Evolutionary conservation across 192 early-diverging fungal species (phyloP), one percentile per base, ranked within the genome.

Genomic region (Gryganskiella cystojenkinii): DNA sequence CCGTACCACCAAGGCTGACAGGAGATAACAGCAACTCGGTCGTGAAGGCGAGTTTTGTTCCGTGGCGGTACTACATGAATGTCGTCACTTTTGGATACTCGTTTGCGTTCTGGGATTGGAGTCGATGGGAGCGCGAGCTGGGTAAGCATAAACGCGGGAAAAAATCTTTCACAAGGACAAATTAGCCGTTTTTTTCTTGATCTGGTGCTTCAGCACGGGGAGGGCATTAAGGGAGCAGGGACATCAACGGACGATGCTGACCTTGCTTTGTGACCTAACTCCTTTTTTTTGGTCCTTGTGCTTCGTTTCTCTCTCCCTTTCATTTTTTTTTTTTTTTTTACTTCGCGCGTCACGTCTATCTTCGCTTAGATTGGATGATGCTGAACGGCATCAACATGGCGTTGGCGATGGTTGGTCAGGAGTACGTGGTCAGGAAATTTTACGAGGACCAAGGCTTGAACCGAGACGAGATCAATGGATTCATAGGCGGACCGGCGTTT

Each of bases 321-420:
- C 20, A 37, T 50, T 15, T 24, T 58, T 20, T 6, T 3, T 60
- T 22, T 2, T 53, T n/a, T n/a, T n/a, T n/a, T n/a, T n/a, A n/a
- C n/a, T n/a, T n/a, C n/a, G n/a, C n/a, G n/a, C n/a, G n/a, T n/a
- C n/a, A n/a, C n/a, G n/a, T n/a, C n/a, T n/a, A n/a, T n/a, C n/a
- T n/a, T n/a, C n/a, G n/a, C n/a, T n/a, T 62, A 69, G 74, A 78
- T n/a, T 78, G 74, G 74, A 78, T 78, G 74, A 53, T 78, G 54
- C 59, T 78, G 24, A 78, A 69, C 20, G 74, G 74, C 0, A 35
- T 78, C 54, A 78, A 78, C 33, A 78, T 78, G 74, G 66, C 66
- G 3, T 42, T 78, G 55, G 52, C 65, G 0, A 78, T 78, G 74
- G 56, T 64, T 11, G 74, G 74, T 10, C 74, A 78, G 49, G 74